These are phyloP conservation scores for Phytophthora pini DNA, from an alignment of 352 stramenopile genomes.

Conservation along the genomic window DNA sequence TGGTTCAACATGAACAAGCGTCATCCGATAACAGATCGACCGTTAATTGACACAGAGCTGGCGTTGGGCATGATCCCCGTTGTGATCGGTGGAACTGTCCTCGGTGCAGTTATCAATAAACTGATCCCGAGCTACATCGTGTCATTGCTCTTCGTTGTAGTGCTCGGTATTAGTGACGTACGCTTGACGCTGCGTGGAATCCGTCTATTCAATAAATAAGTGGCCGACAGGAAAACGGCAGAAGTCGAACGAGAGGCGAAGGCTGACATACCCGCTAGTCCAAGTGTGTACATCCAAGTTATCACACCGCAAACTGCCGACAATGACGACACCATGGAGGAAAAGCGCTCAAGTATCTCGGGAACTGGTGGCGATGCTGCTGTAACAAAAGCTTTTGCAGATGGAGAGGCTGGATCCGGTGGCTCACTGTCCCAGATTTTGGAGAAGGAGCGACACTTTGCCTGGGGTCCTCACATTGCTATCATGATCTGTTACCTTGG, in stretches of 20 bases:
- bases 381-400: not conserved
- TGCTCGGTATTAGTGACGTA: slow-evolving; percentile 37
- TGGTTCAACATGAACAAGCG: slow-evolving; percentile 62
- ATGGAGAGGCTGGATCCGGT: not conserved
- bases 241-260: slow-evolving; percentile 13
- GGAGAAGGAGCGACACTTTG: slow-evolving; percentile 36
- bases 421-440: slow-evolving; percentile 16
- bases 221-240: slow-evolving; percentile 33
- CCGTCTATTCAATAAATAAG: slow-evolving; percentile 46
- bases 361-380: no score
- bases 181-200: slow-evolving; percentile 35
- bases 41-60: slow-evolving; percentile 60
- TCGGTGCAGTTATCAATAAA: slow-evolving; percentile 58
- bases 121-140: slow-evolving; percentile 59
- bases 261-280: slow-evolving; percentile 4
- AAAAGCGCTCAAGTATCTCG: slow-evolving; percentile 3
- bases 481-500: slow-evolving; percentile 48
- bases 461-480: slow-evolving; percentile 39
- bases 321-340: slow-evolving; percentile 5
- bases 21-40: slow-evolving; percentile 47
- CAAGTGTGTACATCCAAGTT: slow-evolving; percentile 5
- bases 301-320: slow-evolving; percentile 1
- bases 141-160: slow-evolving; percentile 51
- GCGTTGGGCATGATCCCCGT: slow-evolving; percentile 60
- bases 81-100: slow-evolving; percentile 56